Evolutionary conservation across 176 grass and related monocot species (phyloP).

Genomic region (Raddia guianensis): DNA sequence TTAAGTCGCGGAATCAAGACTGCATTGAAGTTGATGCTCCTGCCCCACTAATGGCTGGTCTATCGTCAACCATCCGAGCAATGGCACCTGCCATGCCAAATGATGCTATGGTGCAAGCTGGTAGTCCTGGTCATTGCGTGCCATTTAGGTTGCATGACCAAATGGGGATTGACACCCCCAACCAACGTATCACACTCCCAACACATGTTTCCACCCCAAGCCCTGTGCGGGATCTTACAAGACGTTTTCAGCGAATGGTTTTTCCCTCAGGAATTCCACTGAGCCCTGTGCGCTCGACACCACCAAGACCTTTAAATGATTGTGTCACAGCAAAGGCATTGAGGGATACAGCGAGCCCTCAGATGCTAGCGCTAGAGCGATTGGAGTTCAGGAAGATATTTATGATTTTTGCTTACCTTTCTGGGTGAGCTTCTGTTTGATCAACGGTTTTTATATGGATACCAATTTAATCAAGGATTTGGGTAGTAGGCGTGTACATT

Average conservation of each 20-base stretch:
- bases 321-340: not conserved
- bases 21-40: not conserved
- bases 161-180: not conserved
- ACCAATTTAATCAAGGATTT: no score
- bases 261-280: slow-evolving; percentile 7
- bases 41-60: not conserved
- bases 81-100: not conserved
- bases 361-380: slow-evolving; percentile 58
- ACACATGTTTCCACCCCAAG: slow-evolving; percentile 10
- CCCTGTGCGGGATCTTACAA: slow-evolving; percentile 25
- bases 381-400: slow-evolving; percentile 54
- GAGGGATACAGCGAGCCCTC: slow-evolving; percentile 6
- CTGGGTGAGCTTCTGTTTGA: slow-evolving; percentile 39
- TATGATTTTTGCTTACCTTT: slow-evolving; percentile 32
- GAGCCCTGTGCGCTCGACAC: not conserved
- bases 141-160: not conserved
- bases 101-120: slow-evolving; percentile 5
- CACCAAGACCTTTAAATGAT: not conserved
- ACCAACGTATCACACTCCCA: not conserved
- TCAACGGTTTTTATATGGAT: slow-evolving; percentile 5
- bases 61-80: not conserved
- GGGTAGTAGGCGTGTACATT: no score
- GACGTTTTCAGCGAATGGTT: slow-evolving; percentile 10
- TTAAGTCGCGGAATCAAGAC: not conserved
- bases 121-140: not conserved